Base-by-base conservation (phyloP, 164 flowering plant species). In the Liquidambar formosana region DNA sequence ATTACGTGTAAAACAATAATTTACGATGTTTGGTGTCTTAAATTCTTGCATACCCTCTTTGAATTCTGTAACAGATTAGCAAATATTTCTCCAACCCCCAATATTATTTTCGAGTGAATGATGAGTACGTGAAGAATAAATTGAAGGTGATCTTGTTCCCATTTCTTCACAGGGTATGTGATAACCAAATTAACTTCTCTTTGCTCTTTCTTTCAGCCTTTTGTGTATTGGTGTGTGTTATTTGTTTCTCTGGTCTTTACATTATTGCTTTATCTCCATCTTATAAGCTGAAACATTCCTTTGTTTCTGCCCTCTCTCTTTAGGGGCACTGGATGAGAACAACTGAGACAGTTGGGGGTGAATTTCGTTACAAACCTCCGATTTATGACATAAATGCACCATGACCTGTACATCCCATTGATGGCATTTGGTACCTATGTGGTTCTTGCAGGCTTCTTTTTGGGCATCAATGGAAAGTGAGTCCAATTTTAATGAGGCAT, bases 81-180 rank as follows among this genome's bases (percentile, higher is more conserved):
- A 78, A 82, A 76, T 89, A 88, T 58, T 85, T 89, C 51, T 84
- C 97, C 10, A 84, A 91, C 68, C 91, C 93, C 1, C 90, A 88
- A 47, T 89, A 91, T 72, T 91, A 91, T 63, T 91, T 91, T 70
- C 90, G 86, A 84, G 97, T 89, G 61, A 86, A 86, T 73, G 89
- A 89, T 61, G 84, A 81, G 13, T 91, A 89, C 52, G 97, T 91
- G 79, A 77, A 78, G 79, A 91, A 89, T 74, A 91, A 91, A 77
- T 74, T 91, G 85, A 91, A 88, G 72, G 85, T 89, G 48, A 76
- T 88, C 41, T 75, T 91, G 52, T 78, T 88, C 63, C 97, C 97
- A 26, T 91, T 89, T 59, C 79, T 89, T n/a, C 91, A 88, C 78
- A 76, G 85, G 79, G 96, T 88, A 82, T 64, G 80, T 26, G 2